These are phyloP conservation scores for Lithospermum erythrorhizon DNA, from an alignment of 257 asterid species.

Conservation along the genomic window DNA sequence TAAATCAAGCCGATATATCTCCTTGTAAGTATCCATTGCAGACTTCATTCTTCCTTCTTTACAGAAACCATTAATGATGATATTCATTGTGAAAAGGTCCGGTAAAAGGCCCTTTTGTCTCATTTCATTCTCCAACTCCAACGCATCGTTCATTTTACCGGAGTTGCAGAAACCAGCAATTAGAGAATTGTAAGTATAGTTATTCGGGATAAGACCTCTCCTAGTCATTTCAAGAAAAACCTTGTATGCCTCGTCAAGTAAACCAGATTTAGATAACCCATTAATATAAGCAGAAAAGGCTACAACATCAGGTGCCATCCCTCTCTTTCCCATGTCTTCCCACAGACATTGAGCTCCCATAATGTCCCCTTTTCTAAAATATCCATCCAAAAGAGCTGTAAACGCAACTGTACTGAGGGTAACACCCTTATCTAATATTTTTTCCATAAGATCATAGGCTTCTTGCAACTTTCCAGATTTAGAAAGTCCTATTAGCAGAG, in stretches of 20 bases:
- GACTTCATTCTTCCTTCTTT: constrained; percentile 67
- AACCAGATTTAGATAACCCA: constrained; percentile 62
- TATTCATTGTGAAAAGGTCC: constrained; percentile 64
- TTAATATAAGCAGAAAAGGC: constrained; percentile 78
- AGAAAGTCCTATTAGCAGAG: constrained; percentile 63
- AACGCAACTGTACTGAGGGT: constrained; percentile 53
- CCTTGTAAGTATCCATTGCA: constrained; percentile 53
- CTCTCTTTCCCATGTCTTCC: constrained; percentile 63
- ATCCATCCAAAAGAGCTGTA: constrained; percentile 70
- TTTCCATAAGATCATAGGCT: constrained; percentile 47
- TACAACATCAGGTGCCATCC: constrained; percentile 80
- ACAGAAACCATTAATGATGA: constrained; percentile 71
- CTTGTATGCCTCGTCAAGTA: constrained; percentile 49
- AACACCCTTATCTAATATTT: constrained; percentile 57
- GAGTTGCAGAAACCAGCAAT: constrained; percentile 60
- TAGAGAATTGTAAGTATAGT: constrained; percentile 70
- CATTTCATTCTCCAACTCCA: constrained; percentile 66
- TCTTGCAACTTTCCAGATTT: constrained; percentile 52
- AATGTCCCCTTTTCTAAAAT: constrained; percentile 60
- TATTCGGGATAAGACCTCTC: constrained; percentile 71
- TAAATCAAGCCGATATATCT: constrained; percentile 50
- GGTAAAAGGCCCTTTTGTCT: constrained; percentile 63
- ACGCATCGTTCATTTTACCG: constrained; percentile 49
- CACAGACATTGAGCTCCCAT: constrained; percentile 59
- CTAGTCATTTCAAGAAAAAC: constrained; percentile 39